Percentiles rank a stretch among this genome's conserved stretches.
These are phyloP conservation scores for Solanum hybrid DNA, from an alignment of 305 asterid genomes.

Conservation along the genomic window DNA sequence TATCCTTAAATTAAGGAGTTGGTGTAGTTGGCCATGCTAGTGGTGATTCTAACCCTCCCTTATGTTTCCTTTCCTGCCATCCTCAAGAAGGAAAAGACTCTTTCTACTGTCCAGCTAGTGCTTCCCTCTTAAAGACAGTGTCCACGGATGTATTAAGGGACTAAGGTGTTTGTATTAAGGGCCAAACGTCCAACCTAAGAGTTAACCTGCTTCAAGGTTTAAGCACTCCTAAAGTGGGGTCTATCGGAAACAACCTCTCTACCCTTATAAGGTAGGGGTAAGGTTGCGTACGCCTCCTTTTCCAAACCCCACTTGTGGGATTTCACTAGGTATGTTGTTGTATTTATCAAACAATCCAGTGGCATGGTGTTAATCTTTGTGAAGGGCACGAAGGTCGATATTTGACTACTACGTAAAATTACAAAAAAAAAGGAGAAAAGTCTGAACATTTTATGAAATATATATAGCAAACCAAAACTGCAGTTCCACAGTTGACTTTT, in stretches of 20 bases:
- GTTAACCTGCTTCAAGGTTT: not conserved
- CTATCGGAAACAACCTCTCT: not conserved
- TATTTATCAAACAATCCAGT: not conserved
- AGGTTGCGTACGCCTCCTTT: not conserved
- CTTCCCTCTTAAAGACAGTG: not conserved
- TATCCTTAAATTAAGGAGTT: not conserved
- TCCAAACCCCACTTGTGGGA: not conserved
- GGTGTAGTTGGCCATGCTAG: not conserved
- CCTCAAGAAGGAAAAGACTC: not conserved
- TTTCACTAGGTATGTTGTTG: not conserved
- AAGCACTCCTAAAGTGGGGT: not conserved
- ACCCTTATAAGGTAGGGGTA: not conserved
- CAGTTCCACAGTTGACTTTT: not conserved
- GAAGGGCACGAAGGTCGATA: not conserved
- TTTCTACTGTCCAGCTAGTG: not conserved
- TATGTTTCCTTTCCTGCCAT: not conserved
- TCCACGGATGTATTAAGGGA: not conserved
- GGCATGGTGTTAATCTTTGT: not conserved
- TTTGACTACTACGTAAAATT: not conserved
- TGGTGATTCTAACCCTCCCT: not conserved
- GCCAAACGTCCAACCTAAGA: not conserved
- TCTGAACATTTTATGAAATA: not conserved
- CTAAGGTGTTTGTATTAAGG: not conserved
- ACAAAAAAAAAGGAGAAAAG: not conserved
- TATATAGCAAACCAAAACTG: not conserved